Percentiles rank a stretch among this genome's conserved stretches.
phyloP scores from a whole-genome alignment of 2,329 filamentous ascomycete species.

The Tympanopsis confertula region DNA sequence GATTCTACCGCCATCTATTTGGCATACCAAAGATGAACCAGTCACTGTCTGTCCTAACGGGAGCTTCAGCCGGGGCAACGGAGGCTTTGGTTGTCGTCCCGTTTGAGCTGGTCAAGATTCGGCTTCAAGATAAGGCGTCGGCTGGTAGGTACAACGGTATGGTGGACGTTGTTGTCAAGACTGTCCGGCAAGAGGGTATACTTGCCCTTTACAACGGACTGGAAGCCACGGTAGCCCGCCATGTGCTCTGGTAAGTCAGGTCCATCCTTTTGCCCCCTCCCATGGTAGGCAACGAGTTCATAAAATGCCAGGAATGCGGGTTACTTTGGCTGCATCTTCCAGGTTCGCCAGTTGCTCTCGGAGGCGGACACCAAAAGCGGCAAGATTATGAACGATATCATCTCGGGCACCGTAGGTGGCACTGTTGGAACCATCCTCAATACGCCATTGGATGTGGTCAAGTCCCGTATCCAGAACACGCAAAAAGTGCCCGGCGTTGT shows the following conservation, averaged over 20 bases:
- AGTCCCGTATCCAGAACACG: slow-evolving; percentile 94
- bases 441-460: slow-evolving; percentile 94
- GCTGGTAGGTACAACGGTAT: slow-evolving; percentile 78
- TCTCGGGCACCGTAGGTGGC: slow-evolving; percentile 78
- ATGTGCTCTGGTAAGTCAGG: slow-evolving; percentile 46
- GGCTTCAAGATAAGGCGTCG: slow-evolving; percentile 88
- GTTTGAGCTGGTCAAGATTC: slow-evolving; percentile 97
- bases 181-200: slow-evolving; percentile 69
- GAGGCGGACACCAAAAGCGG: slow-evolving; percentile 67
- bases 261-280: no score
- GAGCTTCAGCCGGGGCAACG: slow-evolving; percentile 86
- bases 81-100: slow-evolving; percentile 95
- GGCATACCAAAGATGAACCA: slow-evolving; percentile 82
- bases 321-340: slow-evolving; percentile 98
- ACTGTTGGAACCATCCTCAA: slow-evolving; percentile 86
- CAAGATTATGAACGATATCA: slow-evolving; percentile 76
- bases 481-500: slow-evolving; percentile 67
- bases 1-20: slow-evolving; percentile 82
- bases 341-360: slow-evolving; percentile 77
- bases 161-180: slow-evolving; percentile 71
- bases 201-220: slow-evolving; percentile 92
- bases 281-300: neutral
- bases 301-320: slow-evolving; percentile 65
- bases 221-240: slow-evolving; percentile 92
- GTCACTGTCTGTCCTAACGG: slow-evolving; percentile 80